Evolutionary conservation across 805 yeast genomes (phyloP).

Genomic region (Metschnikowia henanensis): DNA sequence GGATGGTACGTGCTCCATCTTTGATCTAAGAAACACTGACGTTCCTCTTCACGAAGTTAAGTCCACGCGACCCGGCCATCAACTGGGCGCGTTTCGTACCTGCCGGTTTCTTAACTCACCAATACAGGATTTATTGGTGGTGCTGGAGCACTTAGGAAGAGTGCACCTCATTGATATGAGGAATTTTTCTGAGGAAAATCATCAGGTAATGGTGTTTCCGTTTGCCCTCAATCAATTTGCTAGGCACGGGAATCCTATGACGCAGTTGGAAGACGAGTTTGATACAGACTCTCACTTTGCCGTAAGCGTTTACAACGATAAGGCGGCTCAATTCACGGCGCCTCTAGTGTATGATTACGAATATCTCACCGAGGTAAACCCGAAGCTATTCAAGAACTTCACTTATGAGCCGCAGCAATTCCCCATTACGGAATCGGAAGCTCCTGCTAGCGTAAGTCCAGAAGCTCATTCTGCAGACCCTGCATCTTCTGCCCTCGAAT

Average conservation of each 20-base stretch:
- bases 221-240: conserved; percentile 43
- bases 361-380: conserved; percentile 36
- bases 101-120: conserved; percentile 53
- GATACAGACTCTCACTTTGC: conserved; percentile 6
- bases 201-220: conserved; percentile 71
- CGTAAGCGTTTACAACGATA: conserved; percentile 14
- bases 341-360: conserved; percentile 46
- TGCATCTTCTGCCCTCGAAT: neutral
- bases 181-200: conserved; percentile 39
- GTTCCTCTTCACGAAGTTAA: conserved; percentile 52
- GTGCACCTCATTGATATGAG: conserved; percentile 84
- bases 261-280: conserved; percentile 5
- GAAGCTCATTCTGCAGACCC: neutral
- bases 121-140: conserved; percentile 70
- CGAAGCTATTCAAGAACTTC: conserved; percentile 38
- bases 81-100: conserved; percentile 68
- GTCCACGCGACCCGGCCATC: conserved; percentile 58
- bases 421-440: neutral
- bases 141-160: conserved; percentile 84
- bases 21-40: conserved; percentile 65
- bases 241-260: conserved; percentile 20
- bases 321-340: conserved; percentile 22
- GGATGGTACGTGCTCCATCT: conserved; percentile 76
- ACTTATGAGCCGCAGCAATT: conserved; percentile 30
- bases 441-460: neutral